These are phyloP conservation scores for Coffea humblotiana DNA, from an alignment of 305 asterid species.

Conservation along the genomic window DNA sequence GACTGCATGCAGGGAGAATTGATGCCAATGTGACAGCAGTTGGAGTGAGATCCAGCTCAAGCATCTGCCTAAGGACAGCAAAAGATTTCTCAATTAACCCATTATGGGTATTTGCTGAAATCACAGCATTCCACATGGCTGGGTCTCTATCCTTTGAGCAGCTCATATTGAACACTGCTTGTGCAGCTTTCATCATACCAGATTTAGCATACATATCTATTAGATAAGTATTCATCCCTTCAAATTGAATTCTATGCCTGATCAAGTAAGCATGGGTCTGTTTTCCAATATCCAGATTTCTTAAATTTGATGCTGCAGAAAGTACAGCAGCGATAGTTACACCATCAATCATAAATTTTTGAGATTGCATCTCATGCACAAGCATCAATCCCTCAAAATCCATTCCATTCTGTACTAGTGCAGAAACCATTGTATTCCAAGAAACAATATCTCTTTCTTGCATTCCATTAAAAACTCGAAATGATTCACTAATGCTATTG, in stretches of 20 bases:
- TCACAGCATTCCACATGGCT: constrained; percentile 85
- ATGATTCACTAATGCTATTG: constrained; percentile 49
- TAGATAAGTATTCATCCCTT: constrained; percentile 80
- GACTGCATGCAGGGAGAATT: constrained; percentile 75
- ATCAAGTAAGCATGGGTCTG: constrained; percentile 78
- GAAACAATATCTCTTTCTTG: constrained; percentile 80
- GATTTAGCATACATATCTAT: constrained; percentile 88
- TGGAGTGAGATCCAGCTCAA: constrained; percentile 55
- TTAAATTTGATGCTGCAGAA: constrained; percentile 78
- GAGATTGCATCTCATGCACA: constrained; percentile 72
- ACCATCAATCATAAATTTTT: constrained; percentile 52
- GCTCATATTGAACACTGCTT: constrained; percentile 43
- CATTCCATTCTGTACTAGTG: constrained; percentile 69
- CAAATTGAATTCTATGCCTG: constrained; percentile 60
- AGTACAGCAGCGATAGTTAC: constrained; percentile 74
- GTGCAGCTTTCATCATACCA: constrained; percentile 54
- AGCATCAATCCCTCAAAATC: constrained; percentile 81
- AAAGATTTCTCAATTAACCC: constrained; percentile 58
- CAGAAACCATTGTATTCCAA: constrained; percentile 87
- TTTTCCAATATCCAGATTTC: constrained; percentile 58
- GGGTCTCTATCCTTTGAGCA: constrained; percentile 45
- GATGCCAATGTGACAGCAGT: constrained; percentile 82
- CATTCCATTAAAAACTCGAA: constrained; percentile 63
- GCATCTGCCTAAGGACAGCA: constrained; percentile 56
- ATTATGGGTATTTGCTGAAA: constrained; percentile 68